Conservation (phyloP, 2,329 filamentous ascomycete species). For the Cladosporium oxysporum region DNA sequence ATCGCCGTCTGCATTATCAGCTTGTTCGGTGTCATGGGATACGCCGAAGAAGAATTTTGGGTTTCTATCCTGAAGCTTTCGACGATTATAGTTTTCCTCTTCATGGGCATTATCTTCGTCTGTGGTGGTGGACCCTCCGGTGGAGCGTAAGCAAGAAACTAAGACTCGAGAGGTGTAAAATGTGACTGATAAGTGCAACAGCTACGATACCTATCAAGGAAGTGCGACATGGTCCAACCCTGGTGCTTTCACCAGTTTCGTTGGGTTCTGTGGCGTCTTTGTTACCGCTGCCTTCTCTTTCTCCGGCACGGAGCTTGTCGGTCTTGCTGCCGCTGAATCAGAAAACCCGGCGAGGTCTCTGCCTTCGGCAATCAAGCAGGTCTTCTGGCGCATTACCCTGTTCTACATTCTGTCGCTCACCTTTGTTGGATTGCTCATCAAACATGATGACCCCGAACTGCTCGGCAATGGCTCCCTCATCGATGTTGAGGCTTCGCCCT, state of each 20-base stretch:
- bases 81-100: slow-evolving; percentile 61
- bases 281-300: slow-evolving; percentile 67
- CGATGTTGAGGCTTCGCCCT: slow-evolving; percentile 53
- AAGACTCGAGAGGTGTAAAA: too few relatives aligned
- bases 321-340: slow-evolving; percentile 55
- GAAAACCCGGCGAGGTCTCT: slow-evolving; percentile 50
- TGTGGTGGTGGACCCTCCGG: slow-evolving; percentile 56
- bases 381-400: slow-evolving; percentile 35
- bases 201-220: slow-evolving; percentile 16
- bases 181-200: slow-evolving; percentile 42
- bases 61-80: slow-evolving; percentile 32
- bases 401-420: slow-evolving; percentile 37
- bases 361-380: slow-evolving; percentile 34
- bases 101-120: slow-evolving; percentile 61
- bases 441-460: slow-evolving; percentile 31
- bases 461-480: slow-evolving; percentile 27
- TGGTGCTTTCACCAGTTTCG: slow-evolving; percentile 55
- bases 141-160: slow-evolving; percentile 23
- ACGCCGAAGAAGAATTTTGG: slow-evolving; percentile 35
- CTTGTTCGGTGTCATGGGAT: slow-evolving; percentile 73
- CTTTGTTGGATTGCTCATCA: slow-evolving; percentile 34
- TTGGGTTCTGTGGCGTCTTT: slow-evolving; percentile 64
- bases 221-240: slow-evolving; percentile 41
- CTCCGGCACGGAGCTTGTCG: slow-evolving; percentile 59
- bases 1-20: slow-evolving; percentile 77